phyloP scores from a whole-genome alignment of 176 grass and related monocot genomes.

The Rhynchospora tenuis region DNA sequence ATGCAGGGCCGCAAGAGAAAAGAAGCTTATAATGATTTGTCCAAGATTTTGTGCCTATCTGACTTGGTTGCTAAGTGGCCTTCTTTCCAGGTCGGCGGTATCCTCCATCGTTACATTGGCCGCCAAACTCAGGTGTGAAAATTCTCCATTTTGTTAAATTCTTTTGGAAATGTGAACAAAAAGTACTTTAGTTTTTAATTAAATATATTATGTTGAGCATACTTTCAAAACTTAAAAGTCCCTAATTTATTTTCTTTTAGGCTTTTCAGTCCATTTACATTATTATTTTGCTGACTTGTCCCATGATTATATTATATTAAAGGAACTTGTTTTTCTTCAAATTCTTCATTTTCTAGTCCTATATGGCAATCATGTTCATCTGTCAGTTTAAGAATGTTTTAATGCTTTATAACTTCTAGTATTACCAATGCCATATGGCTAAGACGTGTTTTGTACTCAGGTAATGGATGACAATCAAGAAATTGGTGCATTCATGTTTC shows the following conservation, averaged over 20 bases:
- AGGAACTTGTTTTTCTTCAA: not conserved
- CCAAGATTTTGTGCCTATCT: constrained; percentile 71
- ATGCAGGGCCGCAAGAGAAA: constrained; percentile 59
- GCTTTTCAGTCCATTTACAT: not conserved
- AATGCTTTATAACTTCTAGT: not conserved
- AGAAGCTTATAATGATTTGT: constrained; percentile 56
- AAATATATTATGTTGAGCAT: not conserved
- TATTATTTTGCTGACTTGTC: not conserved
- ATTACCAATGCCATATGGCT: not conserved
- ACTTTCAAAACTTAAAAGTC: not conserved
- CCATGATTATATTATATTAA: too few relatives aligned
- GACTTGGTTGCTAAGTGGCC: constrained; percentile 81
- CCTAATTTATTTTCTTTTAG: not conserved
- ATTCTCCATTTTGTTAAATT: not conserved
- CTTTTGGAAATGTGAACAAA: not conserved
- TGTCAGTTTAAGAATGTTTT: not conserved
- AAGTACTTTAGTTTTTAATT: not conserved
- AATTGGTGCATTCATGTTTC: constrained; percentile 98
- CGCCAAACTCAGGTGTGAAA: constrained; percentile 92
- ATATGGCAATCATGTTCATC: not conserved
- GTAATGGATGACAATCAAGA: constrained; percentile 99
- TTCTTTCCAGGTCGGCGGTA: constrained; percentile 82
- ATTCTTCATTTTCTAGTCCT: not conserved
- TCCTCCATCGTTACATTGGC: constrained; percentile 87
- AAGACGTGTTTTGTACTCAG: constrained; percentile 27